These are phyloP conservation scores for Clavulina sp. DNA, from an alignment of 768 basidiomycete genomes.

Conservation along the genomic window DNA sequence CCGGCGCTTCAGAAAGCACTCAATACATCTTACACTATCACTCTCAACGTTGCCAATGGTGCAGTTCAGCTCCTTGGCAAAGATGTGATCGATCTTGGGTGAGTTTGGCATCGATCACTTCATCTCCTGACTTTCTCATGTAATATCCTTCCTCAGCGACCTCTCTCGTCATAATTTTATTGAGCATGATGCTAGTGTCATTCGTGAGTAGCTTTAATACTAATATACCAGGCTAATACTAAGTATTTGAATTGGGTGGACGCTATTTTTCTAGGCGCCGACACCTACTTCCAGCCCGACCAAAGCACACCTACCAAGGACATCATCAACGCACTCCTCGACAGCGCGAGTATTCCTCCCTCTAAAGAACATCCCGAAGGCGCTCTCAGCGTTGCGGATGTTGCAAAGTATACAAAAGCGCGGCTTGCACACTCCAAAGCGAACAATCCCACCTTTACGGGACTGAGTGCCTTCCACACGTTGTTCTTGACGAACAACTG, in stretches of 20 bases:
- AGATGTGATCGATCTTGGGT: not conserved
- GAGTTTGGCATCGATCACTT: not conserved
- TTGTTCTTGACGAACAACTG: constrained; percentile 40
- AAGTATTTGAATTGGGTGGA: not conserved
- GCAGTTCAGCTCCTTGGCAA: not conserved
- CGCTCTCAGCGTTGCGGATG: constrained; percentile 34
- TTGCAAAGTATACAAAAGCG: constrained; percentile 38
- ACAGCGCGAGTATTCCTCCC: constrained; percentile 15
- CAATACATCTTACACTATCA: constrained; percentile 11
- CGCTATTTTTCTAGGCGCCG: constrained; percentile 29
- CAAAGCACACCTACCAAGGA: constrained; percentile 37
- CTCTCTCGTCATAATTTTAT: constrained; percentile 6
- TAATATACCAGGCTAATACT: not conserved
- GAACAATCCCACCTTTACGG: constrained; percentile 39
- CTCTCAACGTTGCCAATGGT: not conserved
- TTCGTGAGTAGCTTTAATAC: constrained; percentile 7
- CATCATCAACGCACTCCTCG: constrained; percentile 24
- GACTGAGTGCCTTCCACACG: constrained; percentile 33
- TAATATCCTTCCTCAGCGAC: not conserved
- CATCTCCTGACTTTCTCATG: not conserved
- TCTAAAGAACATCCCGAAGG: constrained; percentile 33
- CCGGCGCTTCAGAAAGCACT: constrained; percentile 4
- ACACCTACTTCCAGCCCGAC: constrained; percentile 29
- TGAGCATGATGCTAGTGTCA: constrained; percentile 14
- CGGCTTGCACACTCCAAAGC: constrained; percentile 40